A percentile compares a stretch with the other conserved stretches of the same genome.
Conservation (phyloP, 306 rosid genomes). For the Cicer cuneatum region DNA sequence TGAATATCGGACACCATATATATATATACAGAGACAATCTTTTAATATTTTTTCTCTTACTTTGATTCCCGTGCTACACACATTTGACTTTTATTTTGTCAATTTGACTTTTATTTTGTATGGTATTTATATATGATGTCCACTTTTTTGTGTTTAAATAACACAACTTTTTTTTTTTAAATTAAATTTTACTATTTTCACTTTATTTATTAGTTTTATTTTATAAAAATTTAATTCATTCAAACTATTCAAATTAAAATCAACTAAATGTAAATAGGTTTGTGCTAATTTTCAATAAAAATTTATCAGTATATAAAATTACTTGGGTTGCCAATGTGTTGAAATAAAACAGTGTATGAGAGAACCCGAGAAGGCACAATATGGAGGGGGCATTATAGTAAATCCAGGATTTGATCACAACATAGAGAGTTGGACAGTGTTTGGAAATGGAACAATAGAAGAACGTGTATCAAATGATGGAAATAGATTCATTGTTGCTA, state of each 20-base stretch:
- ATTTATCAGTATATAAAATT: not conserved
- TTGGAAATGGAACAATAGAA: conserved; percentile 63
- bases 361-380: conserved; percentile 59
- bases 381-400: conserved; percentile 83
- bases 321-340: conserved; percentile 26
- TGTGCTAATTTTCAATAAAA: not conserved
- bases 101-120: no score
- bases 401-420: conserved; percentile 71
- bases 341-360: conserved; percentile 63
- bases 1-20: no score
- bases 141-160: no score
- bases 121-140: no score
- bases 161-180: no score
- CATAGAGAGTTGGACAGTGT: conserved; percentile 63
- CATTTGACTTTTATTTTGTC: no score
- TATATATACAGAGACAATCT: no score
- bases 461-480: conserved; percentile 60
- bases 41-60: no score
- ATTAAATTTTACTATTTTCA: no score
- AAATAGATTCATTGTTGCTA: conserved; percentile 65
- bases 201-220: not conserved
- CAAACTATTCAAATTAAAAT: not conserved
- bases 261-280: not conserved
- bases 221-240: not conserved
- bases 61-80: no score